Conservation (phyloP, 441 rosid genomes). For the Mallotus repandus region DNA sequence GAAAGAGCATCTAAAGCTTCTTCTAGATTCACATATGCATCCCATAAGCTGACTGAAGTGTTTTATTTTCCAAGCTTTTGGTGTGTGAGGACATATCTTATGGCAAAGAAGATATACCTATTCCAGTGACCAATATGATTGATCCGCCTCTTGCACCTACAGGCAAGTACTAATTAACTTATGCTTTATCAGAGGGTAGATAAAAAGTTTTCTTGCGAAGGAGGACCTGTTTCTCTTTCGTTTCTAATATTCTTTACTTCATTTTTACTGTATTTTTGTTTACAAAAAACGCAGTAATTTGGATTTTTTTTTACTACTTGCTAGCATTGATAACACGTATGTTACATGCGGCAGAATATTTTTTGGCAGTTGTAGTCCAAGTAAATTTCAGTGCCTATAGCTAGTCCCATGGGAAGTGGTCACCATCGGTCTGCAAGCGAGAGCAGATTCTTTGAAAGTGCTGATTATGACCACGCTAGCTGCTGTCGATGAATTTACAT, state of each 20-base stretch:
- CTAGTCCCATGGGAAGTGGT: slow-evolving; percentile 57
- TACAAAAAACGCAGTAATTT: neutral
- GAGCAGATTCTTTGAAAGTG: slow-evolving; percentile 98
- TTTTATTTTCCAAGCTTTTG: slow-evolving; percentile 40
- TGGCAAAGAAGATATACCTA: slow-evolving; percentile 42
- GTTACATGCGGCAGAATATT: slow-evolving; percentile 8
- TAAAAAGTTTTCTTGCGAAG: neutral
- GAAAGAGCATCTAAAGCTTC: slow-evolving; percentile 27
- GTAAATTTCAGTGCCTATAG: slow-evolving; percentile 53
- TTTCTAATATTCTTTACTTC: neutral
- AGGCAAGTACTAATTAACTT: slow-evolving; percentile 38
- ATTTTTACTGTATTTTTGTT: neutral
- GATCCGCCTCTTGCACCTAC: slow-evolving; percentile 45
- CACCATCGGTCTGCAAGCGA: slow-evolving; percentile 75
- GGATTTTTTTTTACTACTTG: neutral
- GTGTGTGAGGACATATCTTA: slow-evolving; percentile 47
- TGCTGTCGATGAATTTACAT: slow-evolving; percentile 51
- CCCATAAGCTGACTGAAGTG: slow-evolving; percentile 18
- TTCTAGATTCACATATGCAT: slow-evolving; percentile 23
- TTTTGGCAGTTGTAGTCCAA: too few species aligned
- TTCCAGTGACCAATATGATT: slow-evolving; percentile 46
- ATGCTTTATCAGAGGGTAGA: neutral
- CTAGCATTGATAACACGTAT: neutral
- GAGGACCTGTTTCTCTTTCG: neutral
- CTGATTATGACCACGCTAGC: slow-evolving; percentile 91